Evolutionary conservation across 2,329 filamentous ascomycete species (phyloP), one percentile per base, ranked within the genome.

Genomic region (Leptographium galeiforme): DNA sequence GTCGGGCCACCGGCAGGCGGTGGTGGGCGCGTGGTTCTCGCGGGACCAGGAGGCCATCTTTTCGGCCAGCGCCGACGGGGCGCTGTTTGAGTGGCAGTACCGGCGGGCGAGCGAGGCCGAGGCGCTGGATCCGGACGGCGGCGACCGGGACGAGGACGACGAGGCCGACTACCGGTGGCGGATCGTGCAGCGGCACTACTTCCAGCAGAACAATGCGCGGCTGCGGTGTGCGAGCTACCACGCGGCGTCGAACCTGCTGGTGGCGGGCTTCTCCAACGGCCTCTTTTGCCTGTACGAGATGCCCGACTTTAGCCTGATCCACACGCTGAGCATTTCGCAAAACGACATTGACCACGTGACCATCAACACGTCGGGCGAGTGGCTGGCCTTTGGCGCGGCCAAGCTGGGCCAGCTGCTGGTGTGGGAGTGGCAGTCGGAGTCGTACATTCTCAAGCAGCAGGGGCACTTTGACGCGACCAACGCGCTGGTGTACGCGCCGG

Each of bases 401-500:
- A 94, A 94, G 62, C 77, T 95, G 6, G 94, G 94, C 0, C 93
- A 98, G 65, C 75, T 98, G n/a, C 72, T 98, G 5, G 93, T 98
- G 5, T 98, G 93, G 93, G 93, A 98, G 67, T 98, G 94, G 90
- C 91, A 97, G 66, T 98, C 93, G 0, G 94, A 98, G 68, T 97
- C 91, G 7, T 98, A 98, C 67, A 94, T 98, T 55, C 74, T 98
- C 48, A 98, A 98, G 70, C 93, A 98, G 64, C 93, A 97, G 68
- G 93, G 91, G 0, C 93, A 98, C 68, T 90, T 95, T 59, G 93
- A 98, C 66, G 86, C 89, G 2, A 90, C 97, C 80, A 97, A 97
- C 67, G 80, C 89, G 0, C 75, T 98, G 5, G 85, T 87, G 10
- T 98, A 97, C 68, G 91, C 93, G 6, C 90, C 93, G 0, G 91